Base-by-base conservation (phyloP, 1,139 yeast genomes). In the Lodderomyces parapsilosis region DNA sequence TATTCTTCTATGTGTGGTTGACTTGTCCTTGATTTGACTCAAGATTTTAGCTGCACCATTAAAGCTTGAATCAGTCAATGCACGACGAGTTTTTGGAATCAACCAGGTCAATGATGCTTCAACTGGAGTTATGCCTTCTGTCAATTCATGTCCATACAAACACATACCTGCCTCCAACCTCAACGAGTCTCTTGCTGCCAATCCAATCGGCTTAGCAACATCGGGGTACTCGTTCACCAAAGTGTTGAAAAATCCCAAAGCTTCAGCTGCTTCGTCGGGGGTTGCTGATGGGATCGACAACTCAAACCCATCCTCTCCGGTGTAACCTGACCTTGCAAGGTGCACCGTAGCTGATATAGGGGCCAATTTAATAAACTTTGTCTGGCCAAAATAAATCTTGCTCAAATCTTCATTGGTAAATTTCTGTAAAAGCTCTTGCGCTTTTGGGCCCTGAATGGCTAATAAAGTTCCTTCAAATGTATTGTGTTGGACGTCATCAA, bases 141-240 rank as follows among this genome's bases (percentile, higher is more conserved):
- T 78, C 55, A 93, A 74, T 64, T 93, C 99, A 61, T 90, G 87
- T 4, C 99, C 99, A 56, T 93, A 93, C 45, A 93, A 76, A 66
- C 99, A 93, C 97, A 93, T 88, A 35, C 99, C 99, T 2, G 99
- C 99, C 69, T 93, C 99, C 46, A 93, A 71, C 59, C 99, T 80
- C 53, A 93, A 74, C 7, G 97, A 88, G 62, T 93, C 99, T 64
- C 99, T 82, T 2, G 99, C 98, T 23, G 98, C 99, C 45, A 93
- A 80, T 7, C 99, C 99, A 55, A 90, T 86, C 37, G 96, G 96
- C 60, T 79, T 81, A 40, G 86, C 86, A n/a, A 69, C 59, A 6
- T 74, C 78, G 20, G 79, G 81, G 47, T 70, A 68, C 40, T 76
- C 76, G 42, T 70, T 76, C 39, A 90, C 65, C 46, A 93, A 66